phyloP scores from a whole-genome alignment of 768 basidiomycete species.

The Asterophora parasitica region DNA sequence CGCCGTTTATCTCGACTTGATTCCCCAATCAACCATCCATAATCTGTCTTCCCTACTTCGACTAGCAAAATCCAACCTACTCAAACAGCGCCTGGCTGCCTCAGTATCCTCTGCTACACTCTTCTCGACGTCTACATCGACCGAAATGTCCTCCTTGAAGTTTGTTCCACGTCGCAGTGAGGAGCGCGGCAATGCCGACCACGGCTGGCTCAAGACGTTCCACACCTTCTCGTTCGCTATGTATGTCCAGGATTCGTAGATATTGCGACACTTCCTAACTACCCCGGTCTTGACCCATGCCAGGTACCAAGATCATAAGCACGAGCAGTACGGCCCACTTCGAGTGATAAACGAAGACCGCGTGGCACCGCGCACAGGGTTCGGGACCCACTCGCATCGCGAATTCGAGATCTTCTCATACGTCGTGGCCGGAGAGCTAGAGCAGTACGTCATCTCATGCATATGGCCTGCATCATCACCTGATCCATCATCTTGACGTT shows the following conservation, averaged over 20 bases:
- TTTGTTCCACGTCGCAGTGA: slow-evolving; percentile 53
- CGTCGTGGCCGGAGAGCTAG: slow-evolving; percentile 70
- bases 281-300: neutral
- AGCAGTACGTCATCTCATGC: slow-evolving; percentile 54
- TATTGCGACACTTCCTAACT: neutral
- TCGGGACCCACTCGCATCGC: slow-evolving; percentile 78
- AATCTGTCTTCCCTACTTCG: slow-evolving; percentile 36
- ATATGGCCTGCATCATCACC: neutral
- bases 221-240: slow-evolving; percentile 76
- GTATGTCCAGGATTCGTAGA: slow-evolving; percentile 27
- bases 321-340: slow-evolving; percentile 64
- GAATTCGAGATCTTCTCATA: slow-evolving; percentile 94
- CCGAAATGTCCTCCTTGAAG: slow-evolving; percentile 26
- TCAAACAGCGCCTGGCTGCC: slow-evolving; percentile 20
- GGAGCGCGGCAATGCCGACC: slow-evolving; percentile 69
- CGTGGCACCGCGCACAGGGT: slow-evolving; percentile 71
- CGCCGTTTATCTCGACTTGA: slow-evolving; percentile 29
- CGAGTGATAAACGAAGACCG: slow-evolving; percentile 93
- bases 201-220: slow-evolving; percentile 85
- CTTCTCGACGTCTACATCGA: slow-evolving; percentile 8
- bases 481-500: slow-evolving; percentile 4
- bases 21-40: slow-evolving; percentile 22
- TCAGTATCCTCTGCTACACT: slow-evolving; percentile 9
- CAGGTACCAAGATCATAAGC: slow-evolving; percentile 57
- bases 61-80: slow-evolving; percentile 30